Base-by-base conservation (phyloP, 2,329 filamentous ascomycete genomes). In the Ascochyta clinopodiicola region DNA sequence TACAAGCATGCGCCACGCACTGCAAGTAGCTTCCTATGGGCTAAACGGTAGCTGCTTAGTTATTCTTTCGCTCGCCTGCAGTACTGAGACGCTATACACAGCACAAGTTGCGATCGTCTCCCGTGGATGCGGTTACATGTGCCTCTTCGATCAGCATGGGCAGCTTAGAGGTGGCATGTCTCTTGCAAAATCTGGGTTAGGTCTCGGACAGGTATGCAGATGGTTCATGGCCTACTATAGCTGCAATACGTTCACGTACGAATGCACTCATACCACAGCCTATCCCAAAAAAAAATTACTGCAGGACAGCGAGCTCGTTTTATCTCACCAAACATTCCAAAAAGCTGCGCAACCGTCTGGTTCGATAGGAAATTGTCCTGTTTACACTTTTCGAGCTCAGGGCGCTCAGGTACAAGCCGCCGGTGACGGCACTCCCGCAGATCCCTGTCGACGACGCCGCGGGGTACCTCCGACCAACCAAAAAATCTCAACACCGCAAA, bases 401-500 rank as follows among this genome's bases (percentile, higher is more conserved):
- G 39, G 21, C 3, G 24, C 24, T 43, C 38, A 38, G 47, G 39
- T 31, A 37, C 39, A 49, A 22, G 34, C 37, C 45, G 31, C 36
- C 34, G 43, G 40, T 39, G 40, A 40, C 44, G 39, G 42, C 52
- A 37, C 37, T 56, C 52, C 45, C 46, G 51, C 40, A 40, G 22
- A 24, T 25, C 27, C 42, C 36, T 24, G 36, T 31, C 29, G 13
- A 31, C 44, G 43, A n/a, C 52, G 21, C 27, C 47, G 52, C 46
- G 47, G 52, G 52, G 52, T 50, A 50, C 51, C 15, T 39, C 35
- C 31, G n/a, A n/a, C 37, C 21, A 24, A 46, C 56, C 53, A 64
- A 66, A 62, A 63, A 63, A 55, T 61, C 51, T 62, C 46, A 40
- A 37, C 45, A 43, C 25, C 37, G 21, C 44, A 43, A 22, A 32